Evolutionary conservation across 345 rosid genomes (phyloP), one percentile per base, ranked within the genome.

Genomic region (Physaria fendleri): DNA sequence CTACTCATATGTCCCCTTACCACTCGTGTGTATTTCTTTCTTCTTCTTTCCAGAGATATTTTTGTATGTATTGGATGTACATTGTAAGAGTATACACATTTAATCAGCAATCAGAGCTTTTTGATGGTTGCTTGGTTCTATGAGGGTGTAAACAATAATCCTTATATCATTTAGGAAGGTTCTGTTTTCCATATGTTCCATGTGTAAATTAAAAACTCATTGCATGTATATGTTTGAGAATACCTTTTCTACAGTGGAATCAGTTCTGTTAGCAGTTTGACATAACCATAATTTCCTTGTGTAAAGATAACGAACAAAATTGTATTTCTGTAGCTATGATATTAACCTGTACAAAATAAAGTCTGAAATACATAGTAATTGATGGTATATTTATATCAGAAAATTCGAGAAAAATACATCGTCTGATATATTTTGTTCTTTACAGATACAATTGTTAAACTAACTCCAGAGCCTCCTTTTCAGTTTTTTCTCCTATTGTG

Each of bases 391-490:
- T 6, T 52, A 52, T 15, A 14, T 28, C 43, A 61, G 37, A 16
- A 27, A 47, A 37, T 1, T 6, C 5, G 4, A 49, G 23, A 47
- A 25, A 23, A 7, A 6, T 27, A 18, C 41, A 40, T 16, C 30
- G 28, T 50, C 32, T 30, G 18, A 21, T 41, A 23, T 34, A 17
- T 32, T 20, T 63, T 6, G n/a, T n/a, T n/a, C n/a, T 64, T 52
- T 64, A 64, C 60, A 53, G n/a, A n/a, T n/a, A n/a, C n/a, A 40
- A 13, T 42, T 41, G 42, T 37, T 37, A 13, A 10, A 43, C 2
- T 10, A 21, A 41, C 45, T 47, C 38, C 15, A 16, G 8, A 24
- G 5, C 17, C 37, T 24, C 11, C 12, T 18, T n/a, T n/a, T n/a
- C n/a, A n/a, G n/a, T 28, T 40, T 44, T 8, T 4, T 44, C 49